These are phyloP conservation scores for Thelephora aurantiotincta DNA, from an alignment of 768 basidiomycete genomes.

Conservation along the genomic window DNA sequence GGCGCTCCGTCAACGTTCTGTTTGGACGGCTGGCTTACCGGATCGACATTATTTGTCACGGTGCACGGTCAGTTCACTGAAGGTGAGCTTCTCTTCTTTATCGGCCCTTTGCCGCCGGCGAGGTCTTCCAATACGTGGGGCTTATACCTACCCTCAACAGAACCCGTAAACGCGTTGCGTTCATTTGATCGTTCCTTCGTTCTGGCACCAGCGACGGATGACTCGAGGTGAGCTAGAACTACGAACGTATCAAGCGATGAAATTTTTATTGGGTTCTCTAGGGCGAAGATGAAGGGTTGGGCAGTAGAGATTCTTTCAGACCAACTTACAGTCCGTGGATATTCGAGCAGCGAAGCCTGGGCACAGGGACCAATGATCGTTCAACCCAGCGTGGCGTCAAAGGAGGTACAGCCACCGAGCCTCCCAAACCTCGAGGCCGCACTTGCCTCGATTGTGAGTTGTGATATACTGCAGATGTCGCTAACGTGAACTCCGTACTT, in stretches of 20 bases:
- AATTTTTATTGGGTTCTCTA: conserved; percentile 13
- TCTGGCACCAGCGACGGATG: conserved; percentile 64
- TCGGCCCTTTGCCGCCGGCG: not conserved
- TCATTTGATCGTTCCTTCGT: conserved; percentile 93
- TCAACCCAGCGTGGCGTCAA: conserved; percentile 22
- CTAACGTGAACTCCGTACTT: conserved; percentile 8
- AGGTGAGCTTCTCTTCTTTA: conserved; percentile 33
- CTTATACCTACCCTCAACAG: conserved; percentile 18
- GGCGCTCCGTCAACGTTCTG: conserved; percentile 73
- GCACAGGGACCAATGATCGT: conserved; percentile 59
- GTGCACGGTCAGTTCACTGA: conserved; percentile 89
- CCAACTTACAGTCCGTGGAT: conserved; percentile 69
- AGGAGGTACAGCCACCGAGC: conserved; percentile 14
- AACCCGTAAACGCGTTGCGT: conserved; percentile 62
- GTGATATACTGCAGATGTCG: conserved; percentile 16
- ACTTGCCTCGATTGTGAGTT: conserved; percentile 39
- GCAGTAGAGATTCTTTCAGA: conserved; percentile 84
- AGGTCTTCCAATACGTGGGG: not conserved
- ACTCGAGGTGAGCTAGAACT: conserved; percentile 55
- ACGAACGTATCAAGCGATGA: conserved; percentile 1
- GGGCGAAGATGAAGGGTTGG: conserved; percentile 80
- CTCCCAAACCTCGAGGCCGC: conserved; percentile 30
- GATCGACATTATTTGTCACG: conserved; percentile 43
- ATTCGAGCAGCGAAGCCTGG: conserved; percentile 75
- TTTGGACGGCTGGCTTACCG: conserved; percentile 73